Evolutionary conservation across 2,329 filamentous ascomycete genomes (phyloP).

Genomic region (Alternaria sp.): DNA sequence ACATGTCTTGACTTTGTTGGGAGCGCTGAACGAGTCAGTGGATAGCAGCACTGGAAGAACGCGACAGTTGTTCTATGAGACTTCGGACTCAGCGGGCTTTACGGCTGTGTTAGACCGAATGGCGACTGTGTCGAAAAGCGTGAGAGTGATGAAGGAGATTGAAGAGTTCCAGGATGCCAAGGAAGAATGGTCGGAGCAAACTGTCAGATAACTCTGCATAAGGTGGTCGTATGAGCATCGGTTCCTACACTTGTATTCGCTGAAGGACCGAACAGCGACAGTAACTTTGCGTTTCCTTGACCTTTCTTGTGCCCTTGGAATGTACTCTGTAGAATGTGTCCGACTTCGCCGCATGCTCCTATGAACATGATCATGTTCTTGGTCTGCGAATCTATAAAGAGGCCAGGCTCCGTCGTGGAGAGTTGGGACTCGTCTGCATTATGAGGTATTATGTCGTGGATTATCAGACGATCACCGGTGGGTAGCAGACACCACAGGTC

Average conservation of each 20-base stretch:
- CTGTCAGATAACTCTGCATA: neutral
- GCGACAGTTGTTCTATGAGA: neutral
- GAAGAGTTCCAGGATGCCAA: conserved; percentile 2
- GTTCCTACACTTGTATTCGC: neutral
- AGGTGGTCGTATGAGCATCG: neutral
- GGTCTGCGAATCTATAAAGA: conserved; percentile 2
- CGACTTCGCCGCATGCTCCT: conserved; percentile 3
- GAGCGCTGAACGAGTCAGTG: neutral
- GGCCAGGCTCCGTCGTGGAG: neutral
- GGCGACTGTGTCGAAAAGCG: neutral
- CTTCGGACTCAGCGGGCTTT: neutral
- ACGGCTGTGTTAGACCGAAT: neutral
- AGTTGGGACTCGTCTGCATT: neutral
- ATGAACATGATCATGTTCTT: neutral
- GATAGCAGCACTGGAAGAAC: neutral
- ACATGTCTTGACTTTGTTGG: neutral
- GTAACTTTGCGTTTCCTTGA: conserved; percentile 5
- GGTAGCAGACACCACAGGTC: conserved; percentile 65
- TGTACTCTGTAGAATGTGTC: neutral
- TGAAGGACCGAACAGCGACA: neutral
- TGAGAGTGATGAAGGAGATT: neutral
- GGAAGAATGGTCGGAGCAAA: neutral
- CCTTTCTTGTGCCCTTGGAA: conserved; percentile 8
- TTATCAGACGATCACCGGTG: conserved; percentile 35
- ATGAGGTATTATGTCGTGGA: conserved; percentile 22